phyloP scores from a whole-genome alignment of 805 yeast species.

The Ogataea kodamae region DNA sequence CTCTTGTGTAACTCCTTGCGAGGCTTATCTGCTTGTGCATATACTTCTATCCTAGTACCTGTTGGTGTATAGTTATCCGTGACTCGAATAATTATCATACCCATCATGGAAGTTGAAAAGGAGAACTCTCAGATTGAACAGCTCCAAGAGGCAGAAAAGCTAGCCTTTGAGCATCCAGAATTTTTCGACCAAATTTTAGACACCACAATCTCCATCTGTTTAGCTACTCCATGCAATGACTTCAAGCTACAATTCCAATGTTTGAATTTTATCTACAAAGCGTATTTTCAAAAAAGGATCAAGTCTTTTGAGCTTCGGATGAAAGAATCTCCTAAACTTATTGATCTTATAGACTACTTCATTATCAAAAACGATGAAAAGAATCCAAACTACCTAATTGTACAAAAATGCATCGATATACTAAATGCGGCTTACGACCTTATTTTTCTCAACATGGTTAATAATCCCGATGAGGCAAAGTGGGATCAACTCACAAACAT shows the following conservation, averaged over 20 bases:
- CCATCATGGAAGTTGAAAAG: conserved; percentile 14
- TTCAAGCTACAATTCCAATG: conserved; percentile 23
- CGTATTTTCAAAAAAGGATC: conserved; percentile 23
- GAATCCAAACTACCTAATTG: conserved; percentile 20
- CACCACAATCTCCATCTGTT: conserved; percentile 22
- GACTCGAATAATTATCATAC: not conserved
- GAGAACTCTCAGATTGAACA: conserved; percentile 17
- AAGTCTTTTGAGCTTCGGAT: conserved; percentile 20
- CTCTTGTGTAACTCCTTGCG: not conserved
- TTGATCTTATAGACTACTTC: conserved; percentile 24
- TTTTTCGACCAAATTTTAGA: conserved; percentile 22
- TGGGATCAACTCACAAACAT: conserved; percentile 59
- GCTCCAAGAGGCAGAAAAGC: conserved; percentile 21
- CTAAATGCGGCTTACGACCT: conserved; percentile 41
- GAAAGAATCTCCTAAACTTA: conserved; percentile 19
- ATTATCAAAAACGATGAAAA: conserved; percentile 20
- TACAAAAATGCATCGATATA: conserved; percentile 32
- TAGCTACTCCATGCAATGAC: conserved; percentile 14
- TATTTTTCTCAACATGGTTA: conserved; percentile 43
- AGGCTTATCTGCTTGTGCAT: not conserved
- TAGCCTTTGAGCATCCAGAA: conserved; percentile 21
- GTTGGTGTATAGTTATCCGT: not conserved
- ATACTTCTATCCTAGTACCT: not conserved
- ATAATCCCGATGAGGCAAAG: conserved; percentile 41
- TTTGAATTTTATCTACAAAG: conserved; percentile 25